Evolutionary conservation across 2,329 filamentous ascomycete genomes (phyloP).

Genomic region (Fusarium stilboides): DNA sequence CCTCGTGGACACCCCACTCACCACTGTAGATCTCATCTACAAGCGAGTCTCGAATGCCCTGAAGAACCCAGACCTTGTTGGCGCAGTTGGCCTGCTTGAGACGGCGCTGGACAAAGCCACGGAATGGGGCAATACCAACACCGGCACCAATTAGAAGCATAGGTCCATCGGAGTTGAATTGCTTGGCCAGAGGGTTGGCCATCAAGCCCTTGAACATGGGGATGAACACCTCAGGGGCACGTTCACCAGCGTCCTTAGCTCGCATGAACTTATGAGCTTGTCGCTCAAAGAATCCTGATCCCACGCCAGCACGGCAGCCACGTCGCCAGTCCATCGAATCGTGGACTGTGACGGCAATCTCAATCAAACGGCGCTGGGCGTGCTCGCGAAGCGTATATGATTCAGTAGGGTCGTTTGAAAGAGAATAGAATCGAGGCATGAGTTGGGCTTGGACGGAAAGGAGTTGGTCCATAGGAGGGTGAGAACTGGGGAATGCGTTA

Average conservation of each 20-base stretch:
- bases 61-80: slow-evolving; percentile 98
- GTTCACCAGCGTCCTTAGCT: slow-evolving; percentile 73
- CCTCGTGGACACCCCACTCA: slow-evolving; percentile 95
- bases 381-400: slow-evolving; percentile 77
- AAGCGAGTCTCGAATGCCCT: slow-evolving; percentile 93
- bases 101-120: slow-evolving; percentile 95
- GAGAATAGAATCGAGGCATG: slow-evolving; percentile 98
- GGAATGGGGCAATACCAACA: slow-evolving; percentile 96
- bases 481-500: slow-evolving; percentile 90
- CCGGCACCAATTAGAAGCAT: slow-evolving; percentile 98
- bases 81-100: slow-evolving; percentile 95
- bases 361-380: slow-evolving; percentile 84
- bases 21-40: slow-evolving; percentile 97
- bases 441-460: slow-evolving; percentile 86
- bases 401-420: slow-evolving; percentile 95
- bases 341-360: slow-evolving; percentile 97
- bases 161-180: slow-evolving; percentile 93
- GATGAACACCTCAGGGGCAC: slow-evolving; percentile 76
- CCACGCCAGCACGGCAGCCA: slow-evolving; percentile 83
- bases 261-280: slow-evolving; percentile 81
- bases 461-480: slow-evolving; percentile 87
- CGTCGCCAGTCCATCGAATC: slow-evolving; percentile 85
- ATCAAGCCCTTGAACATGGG: slow-evolving; percentile 99
- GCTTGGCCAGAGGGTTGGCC: slow-evolving; percentile 93
- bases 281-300: slow-evolving; percentile 93